Evolutionary conservation across 129 eudicot genomes (phyloP).

Genomic region (Kitagawia praeruptora): DNA sequence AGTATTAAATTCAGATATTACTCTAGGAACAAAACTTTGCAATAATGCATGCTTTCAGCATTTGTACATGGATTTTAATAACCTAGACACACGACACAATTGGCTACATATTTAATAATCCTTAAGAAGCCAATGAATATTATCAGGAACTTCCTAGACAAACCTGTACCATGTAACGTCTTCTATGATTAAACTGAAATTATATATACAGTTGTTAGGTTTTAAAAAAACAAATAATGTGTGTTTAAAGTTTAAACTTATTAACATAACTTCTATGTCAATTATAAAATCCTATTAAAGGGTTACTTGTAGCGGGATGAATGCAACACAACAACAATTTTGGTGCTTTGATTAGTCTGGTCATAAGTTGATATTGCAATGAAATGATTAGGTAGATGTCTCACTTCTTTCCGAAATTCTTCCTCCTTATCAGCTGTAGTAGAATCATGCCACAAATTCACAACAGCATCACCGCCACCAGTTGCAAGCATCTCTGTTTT

Average conservation of each 20-base stretch:
- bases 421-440: conserved; percentile 87
- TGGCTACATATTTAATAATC: not conserved
- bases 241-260: not conserved
- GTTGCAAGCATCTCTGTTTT: conserved; percentile 94
- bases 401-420: conserved; percentile 75
- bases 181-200: not conserved
- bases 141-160: not conserved
- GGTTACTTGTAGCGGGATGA: not conserved
- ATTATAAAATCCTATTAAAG: not conserved
- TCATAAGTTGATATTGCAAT: not conserved
- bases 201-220: not conserved
- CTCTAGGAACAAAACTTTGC: not conserved
- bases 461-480: conserved; percentile 88
- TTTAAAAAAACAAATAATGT: not conserved
- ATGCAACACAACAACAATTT: not conserved
- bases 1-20: not conserved
- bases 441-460: conserved; percentile 88
- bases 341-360: not conserved
- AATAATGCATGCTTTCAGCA: not conserved
- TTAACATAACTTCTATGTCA: not conserved
- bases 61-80: not conserved
- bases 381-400: conserved; percentile 8
- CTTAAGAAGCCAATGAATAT: not conserved
- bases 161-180: not conserved
- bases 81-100: not conserved